phyloP scores from a whole-genome alignment of 495 filamentous ascomycete species.

The Cercophora newfieldiana region DNA sequence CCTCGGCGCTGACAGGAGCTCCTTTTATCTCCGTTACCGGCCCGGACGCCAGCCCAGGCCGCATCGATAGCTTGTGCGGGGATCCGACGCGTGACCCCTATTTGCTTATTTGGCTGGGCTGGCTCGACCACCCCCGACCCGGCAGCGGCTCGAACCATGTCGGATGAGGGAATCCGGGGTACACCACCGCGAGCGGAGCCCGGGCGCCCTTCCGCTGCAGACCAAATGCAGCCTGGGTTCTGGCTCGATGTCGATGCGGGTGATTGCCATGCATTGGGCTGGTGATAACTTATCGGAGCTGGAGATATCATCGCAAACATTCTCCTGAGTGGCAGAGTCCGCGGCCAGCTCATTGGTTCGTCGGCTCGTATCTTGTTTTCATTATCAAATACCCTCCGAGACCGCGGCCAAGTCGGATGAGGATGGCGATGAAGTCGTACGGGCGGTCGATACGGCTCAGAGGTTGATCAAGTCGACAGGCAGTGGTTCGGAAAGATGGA shows the following conservation, averaged over 20 bases:
- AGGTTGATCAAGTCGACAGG: background rate
- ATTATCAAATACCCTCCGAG: background rate
- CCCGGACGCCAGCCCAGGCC: background rate
- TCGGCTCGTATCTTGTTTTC: background rate
- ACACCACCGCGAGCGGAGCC: background rate
- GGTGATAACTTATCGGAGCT: constrained; percentile 1
- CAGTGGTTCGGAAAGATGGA: too few relatives aligned
- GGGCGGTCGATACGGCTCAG: background rate
- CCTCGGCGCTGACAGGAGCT: background rate
- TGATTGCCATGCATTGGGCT: background rate
- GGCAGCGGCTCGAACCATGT: background rate
- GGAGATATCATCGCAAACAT: background rate
- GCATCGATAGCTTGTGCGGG: constrained; percentile 11
- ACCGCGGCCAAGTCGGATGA: background rate
- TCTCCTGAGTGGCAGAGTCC: background rate
- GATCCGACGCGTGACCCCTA: constrained; percentile 9
- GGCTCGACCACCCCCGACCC: background rate
- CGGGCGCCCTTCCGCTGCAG: background rate
- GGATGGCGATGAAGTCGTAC: background rate
- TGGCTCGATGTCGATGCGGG: background rate
- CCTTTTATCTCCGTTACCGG: constrained; percentile 18
- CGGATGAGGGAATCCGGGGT: constrained; percentile 9
- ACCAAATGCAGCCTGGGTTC: background rate
- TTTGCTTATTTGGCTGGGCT: too few relatives aligned
- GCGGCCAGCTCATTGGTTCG: background rate